These are phyloP conservation scores for Carex parvula DNA, from an alignment of 176 grass and related monocot species.

Conservation along the genomic window DNA sequence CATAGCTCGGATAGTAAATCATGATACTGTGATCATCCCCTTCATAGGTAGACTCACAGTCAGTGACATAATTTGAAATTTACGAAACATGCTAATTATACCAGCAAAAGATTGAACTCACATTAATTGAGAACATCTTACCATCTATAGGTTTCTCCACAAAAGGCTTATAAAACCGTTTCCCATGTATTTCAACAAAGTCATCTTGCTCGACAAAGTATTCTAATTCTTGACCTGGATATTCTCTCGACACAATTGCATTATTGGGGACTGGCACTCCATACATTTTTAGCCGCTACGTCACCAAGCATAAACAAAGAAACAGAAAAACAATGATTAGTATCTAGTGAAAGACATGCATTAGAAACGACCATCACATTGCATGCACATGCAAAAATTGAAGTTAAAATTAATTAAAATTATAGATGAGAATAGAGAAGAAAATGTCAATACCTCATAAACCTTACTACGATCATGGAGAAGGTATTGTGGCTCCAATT, in stretches of 20 bases:
- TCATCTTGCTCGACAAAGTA: slow-evolving; percentile 92
- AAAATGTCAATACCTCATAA: slow-evolving; percentile 69
- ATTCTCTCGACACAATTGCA: slow-evolving; percentile 75
- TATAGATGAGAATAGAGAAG: neutral
- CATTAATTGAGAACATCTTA: slow-evolving; percentile 40
- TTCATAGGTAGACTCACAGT: slow-evolving; percentile 36
- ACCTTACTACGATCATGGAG: slow-evolving; percentile 93
- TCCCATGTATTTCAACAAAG: slow-evolving; percentile 84
- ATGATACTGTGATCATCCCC: slow-evolving; percentile 96
- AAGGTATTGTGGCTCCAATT: slow-evolving; percentile 74
- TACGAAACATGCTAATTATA: neutral
- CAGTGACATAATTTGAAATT: neutral
- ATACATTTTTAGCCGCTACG: slow-evolving; percentile 71
- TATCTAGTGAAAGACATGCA: slow-evolving; percentile 27
- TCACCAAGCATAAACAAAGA: slow-evolving; percentile 18
- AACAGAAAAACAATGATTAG: slow-evolving; percentile 29
- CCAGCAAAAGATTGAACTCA: neutral
- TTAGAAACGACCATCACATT: neutral
- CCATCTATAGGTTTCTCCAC: slow-evolving; percentile 96
- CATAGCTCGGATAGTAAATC: slow-evolving; percentile 98
- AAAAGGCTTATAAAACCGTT: slow-evolving; percentile 78
- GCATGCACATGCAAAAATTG: neutral
- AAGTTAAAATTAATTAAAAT: slow-evolving; percentile 4
- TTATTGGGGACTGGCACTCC: slow-evolving; percentile 84
- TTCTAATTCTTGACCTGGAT: slow-evolving; percentile 82